Conservation (phyloP, 1,284 basidiomycete genomes). For the Lignosus rhinocerotis region DNA sequence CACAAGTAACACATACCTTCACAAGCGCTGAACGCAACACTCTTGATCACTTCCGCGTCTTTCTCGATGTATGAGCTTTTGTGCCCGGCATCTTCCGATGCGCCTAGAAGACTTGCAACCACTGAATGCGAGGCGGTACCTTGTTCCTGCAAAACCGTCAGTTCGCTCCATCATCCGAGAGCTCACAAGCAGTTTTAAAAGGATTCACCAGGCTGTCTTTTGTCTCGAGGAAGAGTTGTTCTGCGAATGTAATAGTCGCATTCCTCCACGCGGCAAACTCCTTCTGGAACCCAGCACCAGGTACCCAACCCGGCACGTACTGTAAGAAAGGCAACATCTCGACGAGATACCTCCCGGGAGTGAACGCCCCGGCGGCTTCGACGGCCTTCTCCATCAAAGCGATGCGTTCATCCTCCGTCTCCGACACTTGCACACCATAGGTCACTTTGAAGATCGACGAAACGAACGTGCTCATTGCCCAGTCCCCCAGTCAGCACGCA, state of each 20-base stretch:
- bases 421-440: constrained; percentile 17
- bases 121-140: background rate
- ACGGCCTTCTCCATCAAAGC: constrained; percentile 9
- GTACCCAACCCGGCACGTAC: constrained; percentile 12
- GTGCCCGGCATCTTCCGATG: background rate
- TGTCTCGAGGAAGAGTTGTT: background rate
- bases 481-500: background rate
- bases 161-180: background rate
- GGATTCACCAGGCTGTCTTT: background rate
- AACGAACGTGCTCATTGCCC: constrained; percentile 10
- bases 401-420: constrained; percentile 13
- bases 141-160: background rate
- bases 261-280: background rate
- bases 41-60: background rate
- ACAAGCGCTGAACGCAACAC: background rate
- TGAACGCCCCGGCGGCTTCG: constrained; percentile 1
- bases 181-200: no score
- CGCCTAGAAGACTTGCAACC: background rate
- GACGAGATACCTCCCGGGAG: constrained; percentile 1
- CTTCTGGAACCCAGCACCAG: constrained; percentile 13
- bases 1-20: background rate
- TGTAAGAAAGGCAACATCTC: constrained; percentile 12
- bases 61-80: background rate
- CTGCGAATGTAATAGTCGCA: background rate
- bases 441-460: constrained; percentile 12